Percentiles rank a stretch among this genome's conserved stretches.
Conservation (phyloP, 306 rosid species). For the Quercus robur region DNA sequence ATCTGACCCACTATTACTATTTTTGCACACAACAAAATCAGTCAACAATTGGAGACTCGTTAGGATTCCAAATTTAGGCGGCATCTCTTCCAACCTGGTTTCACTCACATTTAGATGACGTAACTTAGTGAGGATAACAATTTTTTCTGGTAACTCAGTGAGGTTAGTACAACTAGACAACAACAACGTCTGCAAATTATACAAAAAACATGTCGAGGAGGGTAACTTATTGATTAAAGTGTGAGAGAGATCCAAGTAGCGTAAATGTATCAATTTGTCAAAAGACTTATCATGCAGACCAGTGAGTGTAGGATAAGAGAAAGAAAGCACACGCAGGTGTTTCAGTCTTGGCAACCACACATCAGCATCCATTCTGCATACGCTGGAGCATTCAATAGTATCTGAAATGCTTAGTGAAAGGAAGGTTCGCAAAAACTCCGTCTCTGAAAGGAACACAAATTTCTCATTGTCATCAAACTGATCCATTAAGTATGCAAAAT, state of each 20-base stretch:
- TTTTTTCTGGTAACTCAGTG: background rate
- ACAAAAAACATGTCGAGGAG: background rate
- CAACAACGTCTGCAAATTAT: slow-evolving; percentile 20
- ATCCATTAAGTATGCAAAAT: background rate
- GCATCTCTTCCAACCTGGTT: background rate
- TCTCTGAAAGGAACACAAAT: background rate
- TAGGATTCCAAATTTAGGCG: background rate
- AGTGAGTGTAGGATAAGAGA: background rate
- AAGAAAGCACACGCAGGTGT: background rate
- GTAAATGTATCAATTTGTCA: slow-evolving; percentile 1
- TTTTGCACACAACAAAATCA: background rate
- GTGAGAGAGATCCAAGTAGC: slow-evolving; percentile 11
- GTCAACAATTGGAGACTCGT: background rate
- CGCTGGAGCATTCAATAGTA: no score
- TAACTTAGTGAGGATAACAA: background rate
- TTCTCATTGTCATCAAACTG: background rate
- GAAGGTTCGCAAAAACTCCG: slow-evolving; percentile 8
- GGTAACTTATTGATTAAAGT: background rate
- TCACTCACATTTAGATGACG: background rate
- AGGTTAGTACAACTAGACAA: background rate
- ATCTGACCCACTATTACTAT: background rate
- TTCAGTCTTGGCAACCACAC: background rate
- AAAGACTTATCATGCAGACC: background rate
- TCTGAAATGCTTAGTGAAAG: background rate
- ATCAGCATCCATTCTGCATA: no score